Conservation (phyloP, 2,329 filamentous ascomycete genomes). For the Calonectria honghensis region DNA sequence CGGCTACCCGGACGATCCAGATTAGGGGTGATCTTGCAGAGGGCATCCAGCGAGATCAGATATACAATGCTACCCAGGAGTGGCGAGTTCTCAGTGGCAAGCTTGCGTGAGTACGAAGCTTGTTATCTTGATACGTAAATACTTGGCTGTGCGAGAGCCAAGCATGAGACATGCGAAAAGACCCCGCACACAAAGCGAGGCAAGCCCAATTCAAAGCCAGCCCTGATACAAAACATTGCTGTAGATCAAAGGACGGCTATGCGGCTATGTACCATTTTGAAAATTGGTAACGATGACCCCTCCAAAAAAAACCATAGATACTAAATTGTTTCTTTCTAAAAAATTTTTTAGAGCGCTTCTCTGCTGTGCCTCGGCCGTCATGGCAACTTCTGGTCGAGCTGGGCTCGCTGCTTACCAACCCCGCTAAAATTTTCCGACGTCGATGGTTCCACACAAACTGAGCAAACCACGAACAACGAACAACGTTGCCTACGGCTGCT, state of each 20-base stretch:
- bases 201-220: background rate
- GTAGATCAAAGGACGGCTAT: background rate
- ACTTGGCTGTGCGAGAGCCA: background rate
- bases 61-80: slow-evolving; percentile 3
- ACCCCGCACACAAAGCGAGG: slow-evolving; percentile 12
- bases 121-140: background rate
- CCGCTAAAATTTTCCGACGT: slow-evolving; percentile 53
- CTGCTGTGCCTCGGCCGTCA: slow-evolving; percentile 4
- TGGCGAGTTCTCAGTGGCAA: background rate
- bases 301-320: no score
- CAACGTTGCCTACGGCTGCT: slow-evolving; percentile 34
- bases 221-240: background rate
- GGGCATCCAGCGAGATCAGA: background rate
- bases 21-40: background rate
- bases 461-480: slow-evolving; percentile 40
- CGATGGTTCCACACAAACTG: slow-evolving; percentile 42
- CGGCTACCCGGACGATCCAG: slow-evolving; percentile 1
- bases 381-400: slow-evolving; percentile 25
- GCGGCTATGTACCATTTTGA: no score
- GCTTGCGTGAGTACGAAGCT: background rate
- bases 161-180: background rate
- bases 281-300: background rate
- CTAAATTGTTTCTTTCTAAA: no score
- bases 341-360: background rate
- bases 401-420: slow-evolving; percentile 52